Conservation (phyloP, 768 basidiomycete genomes). For the Mycena olivaceomarginata region DNA sequence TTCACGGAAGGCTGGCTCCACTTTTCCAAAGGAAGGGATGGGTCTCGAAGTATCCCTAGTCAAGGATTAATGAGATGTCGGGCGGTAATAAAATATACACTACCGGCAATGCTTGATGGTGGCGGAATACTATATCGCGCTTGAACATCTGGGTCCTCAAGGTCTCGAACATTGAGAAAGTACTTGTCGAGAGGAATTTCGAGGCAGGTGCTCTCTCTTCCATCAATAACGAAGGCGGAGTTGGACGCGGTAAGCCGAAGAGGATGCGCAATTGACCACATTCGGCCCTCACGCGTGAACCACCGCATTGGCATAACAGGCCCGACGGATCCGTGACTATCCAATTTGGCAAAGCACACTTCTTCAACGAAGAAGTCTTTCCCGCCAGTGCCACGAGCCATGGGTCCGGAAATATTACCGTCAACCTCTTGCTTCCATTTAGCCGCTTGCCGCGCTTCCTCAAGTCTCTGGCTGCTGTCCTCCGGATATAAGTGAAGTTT, state of each 20-base stretch:
- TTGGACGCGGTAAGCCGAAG: slow-evolving; percentile 27
- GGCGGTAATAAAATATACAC: slow-evolving; percentile 34
- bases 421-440: slow-evolving; percentile 12
- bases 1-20: too few species aligned
- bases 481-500: too few species aligned
- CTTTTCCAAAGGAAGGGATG: too few species aligned
- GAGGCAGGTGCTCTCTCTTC: not conserved
- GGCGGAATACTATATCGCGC: not conserved
- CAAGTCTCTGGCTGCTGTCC: not conserved
- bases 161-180: not conserved
- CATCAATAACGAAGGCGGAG: not conserved
- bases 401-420: slow-evolving; percentile 3
- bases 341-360: not conserved
- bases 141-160: not conserved
- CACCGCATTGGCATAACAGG: slow-evolving; percentile 9
- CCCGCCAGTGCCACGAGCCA: slow-evolving; percentile 3
- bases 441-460: not conserved
- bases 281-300: not conserved
- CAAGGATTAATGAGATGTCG: slow-evolving; percentile 25
- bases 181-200: not conserved
- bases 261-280: not conserved
- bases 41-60: too few species aligned
- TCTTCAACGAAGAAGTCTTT: slow-evolving; percentile 12
- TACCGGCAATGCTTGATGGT: not conserved
- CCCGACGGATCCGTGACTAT: not conserved